phyloP scores from a whole-genome alignment of 768 basidiomycete species.

The Jaapia argillacea region DNA sequence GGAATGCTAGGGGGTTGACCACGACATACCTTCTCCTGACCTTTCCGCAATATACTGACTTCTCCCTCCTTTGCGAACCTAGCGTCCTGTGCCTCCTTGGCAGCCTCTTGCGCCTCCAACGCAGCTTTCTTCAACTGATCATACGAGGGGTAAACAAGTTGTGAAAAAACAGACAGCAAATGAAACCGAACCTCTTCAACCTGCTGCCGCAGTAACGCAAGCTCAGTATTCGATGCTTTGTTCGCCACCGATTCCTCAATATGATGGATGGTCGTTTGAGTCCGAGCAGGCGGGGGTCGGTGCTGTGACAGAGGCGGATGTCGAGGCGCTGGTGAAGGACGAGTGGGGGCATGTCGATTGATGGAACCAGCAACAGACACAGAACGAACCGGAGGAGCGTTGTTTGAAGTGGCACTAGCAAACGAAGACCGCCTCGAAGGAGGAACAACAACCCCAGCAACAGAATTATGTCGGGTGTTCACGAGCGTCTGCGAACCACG shows the following conservation, averaged over 20 bases:
- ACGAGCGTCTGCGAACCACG: constrained; percentile 13
- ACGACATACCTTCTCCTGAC: constrained; percentile 50
- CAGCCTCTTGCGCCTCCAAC: constrained; percentile 29
- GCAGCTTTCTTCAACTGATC: constrained; percentile 43
- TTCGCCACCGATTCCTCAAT: not conserved
- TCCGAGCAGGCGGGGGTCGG: not conserved
- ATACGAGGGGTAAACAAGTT: constrained; percentile 8
- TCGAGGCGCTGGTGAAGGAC: not conserved
- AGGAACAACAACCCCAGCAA: no score
- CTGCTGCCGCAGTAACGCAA: constrained; percentile 6
- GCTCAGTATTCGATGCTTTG: not conserved
- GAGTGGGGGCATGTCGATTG: not conserved
- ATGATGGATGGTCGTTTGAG: not conserved
- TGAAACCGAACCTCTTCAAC: constrained; percentile 3
- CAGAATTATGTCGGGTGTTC: no score
- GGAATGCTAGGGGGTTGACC: not conserved
- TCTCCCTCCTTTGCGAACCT: constrained; percentile 61
- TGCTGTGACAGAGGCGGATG: not conserved
- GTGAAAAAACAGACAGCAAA: not conserved
- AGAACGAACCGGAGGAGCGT: not conserved
- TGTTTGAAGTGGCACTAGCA: no score
- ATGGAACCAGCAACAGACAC: not conserved
- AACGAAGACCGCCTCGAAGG: no score
- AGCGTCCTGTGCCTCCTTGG: constrained; percentile 38
- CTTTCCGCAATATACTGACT: constrained; percentile 53